Conservation (phyloP, 108 stramenopile genomes). For the Tribonema minus region DNA sequence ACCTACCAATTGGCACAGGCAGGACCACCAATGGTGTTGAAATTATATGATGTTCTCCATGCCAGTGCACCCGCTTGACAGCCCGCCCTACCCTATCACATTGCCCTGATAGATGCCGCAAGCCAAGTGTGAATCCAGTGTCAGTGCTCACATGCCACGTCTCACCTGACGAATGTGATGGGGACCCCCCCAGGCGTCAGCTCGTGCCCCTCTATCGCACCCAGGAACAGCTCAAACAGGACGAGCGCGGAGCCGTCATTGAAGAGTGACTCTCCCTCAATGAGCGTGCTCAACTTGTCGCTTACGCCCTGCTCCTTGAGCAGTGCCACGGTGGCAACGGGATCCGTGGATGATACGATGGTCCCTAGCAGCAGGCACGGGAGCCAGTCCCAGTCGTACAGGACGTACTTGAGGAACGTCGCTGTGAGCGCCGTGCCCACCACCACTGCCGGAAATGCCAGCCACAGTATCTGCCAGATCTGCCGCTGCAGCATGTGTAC, state of each 20-base stretch:
- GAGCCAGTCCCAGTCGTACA: constrained; percentile 56
- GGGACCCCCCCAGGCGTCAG: background rate
- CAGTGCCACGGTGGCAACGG: constrained; percentile 72
- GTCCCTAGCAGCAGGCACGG: constrained; percentile 71
- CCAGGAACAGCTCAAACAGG: constrained; percentile 73
- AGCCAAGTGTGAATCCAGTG: too few species aligned
- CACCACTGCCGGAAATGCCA: constrained; percentile 78
- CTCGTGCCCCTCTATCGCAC: background rate
- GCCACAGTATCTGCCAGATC: constrained; percentile 22
- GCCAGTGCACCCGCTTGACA: too few species aligned
- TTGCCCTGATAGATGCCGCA: too few species aligned
- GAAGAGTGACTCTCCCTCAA: constrained; percentile 60
- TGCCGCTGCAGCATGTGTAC: background rate
- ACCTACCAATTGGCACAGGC: too few species aligned
- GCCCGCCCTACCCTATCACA: too few species aligned
- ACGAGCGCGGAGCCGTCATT: constrained; percentile 90
- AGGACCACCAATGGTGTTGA: too few species aligned
- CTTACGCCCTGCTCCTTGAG: constrained; percentile 37
- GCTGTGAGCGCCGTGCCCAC: constrained; percentile 47
- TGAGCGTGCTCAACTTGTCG: constrained; percentile 52
- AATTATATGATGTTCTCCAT: too few species aligned
- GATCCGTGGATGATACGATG: constrained; percentile 86
- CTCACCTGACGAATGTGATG: too few species aligned
- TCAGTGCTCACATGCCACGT: too few species aligned
- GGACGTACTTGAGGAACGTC: constrained; percentile 10